Percentiles rank a stretch among this genome's conserved stretches.
These are phyloP conservation scores for Thuja plicata DNA, from an alignment of 83 land plant genomes.

Conservation along the genomic window DNA sequence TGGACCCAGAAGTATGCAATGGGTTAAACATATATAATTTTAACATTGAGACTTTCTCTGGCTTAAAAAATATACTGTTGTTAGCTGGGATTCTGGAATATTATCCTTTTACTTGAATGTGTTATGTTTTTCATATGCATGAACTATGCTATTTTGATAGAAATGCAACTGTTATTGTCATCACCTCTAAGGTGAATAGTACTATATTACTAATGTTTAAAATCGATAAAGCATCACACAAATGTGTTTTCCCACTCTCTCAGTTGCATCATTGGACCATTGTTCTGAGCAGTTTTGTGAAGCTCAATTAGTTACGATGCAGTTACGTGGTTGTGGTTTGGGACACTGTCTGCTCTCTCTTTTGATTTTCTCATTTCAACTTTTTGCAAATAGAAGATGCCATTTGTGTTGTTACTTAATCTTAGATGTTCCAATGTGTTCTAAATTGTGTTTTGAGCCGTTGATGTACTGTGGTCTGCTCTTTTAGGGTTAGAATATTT, in stretches of 20 bases:
- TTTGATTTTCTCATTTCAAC: background rate
- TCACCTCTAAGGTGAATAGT: background rate
- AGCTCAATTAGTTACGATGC: background rate
- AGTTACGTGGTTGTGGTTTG: background rate
- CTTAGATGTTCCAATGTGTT: background rate
- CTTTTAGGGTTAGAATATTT: background rate
- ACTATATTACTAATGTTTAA: background rate
- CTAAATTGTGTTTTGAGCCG: background rate
- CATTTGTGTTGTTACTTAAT: background rate
- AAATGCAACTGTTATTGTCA: background rate
- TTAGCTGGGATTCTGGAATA: background rate
- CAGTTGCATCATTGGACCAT: background rate
- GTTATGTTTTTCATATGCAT: background rate
- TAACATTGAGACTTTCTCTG: background rate
- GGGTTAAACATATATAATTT: conserved; percentile 18
- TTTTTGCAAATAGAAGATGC: background rate
- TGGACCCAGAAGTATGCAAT: conserved; percentile 46
- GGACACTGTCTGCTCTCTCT: background rate
- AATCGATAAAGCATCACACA: background rate
- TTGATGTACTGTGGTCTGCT: background rate
- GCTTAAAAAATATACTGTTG: background rate
- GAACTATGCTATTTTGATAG: background rate
- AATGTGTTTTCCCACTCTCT: background rate
- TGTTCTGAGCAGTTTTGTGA: background rate
- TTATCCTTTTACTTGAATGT: background rate